A percentile compares a stretch with the other conserved stretches of the same genome.
These are phyloP conservation scores for Trichoderma citrinoviride DNA, from an alignment of 2,329 filamentous ascomycete genomes.

Conservation along the genomic window DNA sequence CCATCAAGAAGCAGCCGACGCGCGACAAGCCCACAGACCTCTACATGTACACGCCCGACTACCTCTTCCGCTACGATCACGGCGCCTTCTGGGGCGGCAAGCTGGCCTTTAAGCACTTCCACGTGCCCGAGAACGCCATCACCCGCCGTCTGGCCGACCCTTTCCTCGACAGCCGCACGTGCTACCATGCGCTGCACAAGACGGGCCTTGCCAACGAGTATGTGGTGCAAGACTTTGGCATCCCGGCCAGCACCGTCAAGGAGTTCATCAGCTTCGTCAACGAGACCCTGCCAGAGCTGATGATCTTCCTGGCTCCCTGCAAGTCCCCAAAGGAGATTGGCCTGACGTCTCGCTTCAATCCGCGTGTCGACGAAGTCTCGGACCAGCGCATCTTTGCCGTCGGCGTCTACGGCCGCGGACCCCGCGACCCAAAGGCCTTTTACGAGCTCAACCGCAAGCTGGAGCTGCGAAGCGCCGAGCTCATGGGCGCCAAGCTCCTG, in stretches of 20 bases:
- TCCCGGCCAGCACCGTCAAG: slow-evolving; percentile 31
- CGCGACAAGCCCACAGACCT: slow-evolving; percentile 25
- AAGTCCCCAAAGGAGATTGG: slow-evolving; percentile 32
- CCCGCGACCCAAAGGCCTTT: slow-evolving; percentile 39
- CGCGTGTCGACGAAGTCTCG: slow-evolving; percentile 32
- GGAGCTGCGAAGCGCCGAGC: slow-evolving; percentile 46
- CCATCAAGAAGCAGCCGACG: slow-evolving; percentile 29
- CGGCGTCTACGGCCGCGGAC: slow-evolving; percentile 45
- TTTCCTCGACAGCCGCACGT: slow-evolving; percentile 52
- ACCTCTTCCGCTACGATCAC: slow-evolving; percentile 57
- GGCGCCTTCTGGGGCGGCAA: slow-evolving; percentile 55
- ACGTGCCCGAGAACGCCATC: slow-evolving; percentile 49
- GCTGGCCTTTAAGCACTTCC: slow-evolving; percentile 51
- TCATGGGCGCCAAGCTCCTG: slow-evolving; percentile 55
- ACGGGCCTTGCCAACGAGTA: slow-evolving; percentile 47
- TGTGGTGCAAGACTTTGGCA: slow-evolving; percentile 49
- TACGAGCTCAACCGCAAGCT: slow-evolving; percentile 48
- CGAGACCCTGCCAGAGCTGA: slow-evolving; percentile 32
- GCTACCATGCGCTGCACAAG: slow-evolving; percentile 52
- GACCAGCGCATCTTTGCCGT: slow-evolving; percentile 43
- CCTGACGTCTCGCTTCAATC: slow-evolving; percentile 35
- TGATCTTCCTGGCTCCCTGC: slow-evolving; percentile 33
- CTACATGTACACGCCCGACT: slow-evolving; percentile 48
- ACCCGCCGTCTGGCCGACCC: slow-evolving; percentile 51
- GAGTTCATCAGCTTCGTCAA: slow-evolving; percentile 33